Percentiles rank a stretch among this genome's conserved stretches.
Conservation (phyloP, 2,329 filamentous ascomycete genomes). For the Fusarium sp. region DNA sequence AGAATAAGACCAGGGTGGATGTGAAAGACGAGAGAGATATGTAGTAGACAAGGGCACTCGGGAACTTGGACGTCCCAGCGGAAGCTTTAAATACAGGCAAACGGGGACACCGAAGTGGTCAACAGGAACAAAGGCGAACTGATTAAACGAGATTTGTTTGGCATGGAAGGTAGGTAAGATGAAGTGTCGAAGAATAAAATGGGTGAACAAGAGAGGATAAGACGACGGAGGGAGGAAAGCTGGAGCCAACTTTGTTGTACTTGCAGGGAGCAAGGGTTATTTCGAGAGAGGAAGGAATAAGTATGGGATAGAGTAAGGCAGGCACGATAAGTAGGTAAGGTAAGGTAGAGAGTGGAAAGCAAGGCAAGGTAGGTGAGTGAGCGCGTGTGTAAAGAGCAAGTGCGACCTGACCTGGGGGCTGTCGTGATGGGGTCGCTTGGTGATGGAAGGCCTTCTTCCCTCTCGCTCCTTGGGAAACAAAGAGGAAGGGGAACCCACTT, state of each 20-base stretch:
- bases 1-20: slow-evolving; percentile 1
- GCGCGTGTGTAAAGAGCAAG: not conserved
- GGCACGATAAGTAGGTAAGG: not conserved
- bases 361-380: not conserved
- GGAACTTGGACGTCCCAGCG: not conserved
- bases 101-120: slow-evolving; percentile 2
- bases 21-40: slow-evolving; percentile 9
- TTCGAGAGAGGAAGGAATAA: not conserved
- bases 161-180: slow-evolving; percentile 6
- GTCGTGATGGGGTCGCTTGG: slow-evolving; percentile 12
- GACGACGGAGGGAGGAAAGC: not conserved
- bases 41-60: slow-evolving; percentile 18
- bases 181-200: not conserved
- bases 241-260: not conserved
- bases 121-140: not conserved
- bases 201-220: not conserved
- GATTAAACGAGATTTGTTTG: slow-evolving; percentile 6
- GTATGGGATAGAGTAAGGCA: not conserved
- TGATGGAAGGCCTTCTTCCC: not conserved
- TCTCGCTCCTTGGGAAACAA: not conserved
- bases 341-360: not conserved
- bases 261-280: not conserved
- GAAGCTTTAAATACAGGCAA: slow-evolving; percentile 21
- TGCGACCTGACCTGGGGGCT: not conserved
- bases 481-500: not conserved